Conservation (phyloP, 2,329 filamentous ascomycete genomes). For the Exophiala aquamarina region DNA sequence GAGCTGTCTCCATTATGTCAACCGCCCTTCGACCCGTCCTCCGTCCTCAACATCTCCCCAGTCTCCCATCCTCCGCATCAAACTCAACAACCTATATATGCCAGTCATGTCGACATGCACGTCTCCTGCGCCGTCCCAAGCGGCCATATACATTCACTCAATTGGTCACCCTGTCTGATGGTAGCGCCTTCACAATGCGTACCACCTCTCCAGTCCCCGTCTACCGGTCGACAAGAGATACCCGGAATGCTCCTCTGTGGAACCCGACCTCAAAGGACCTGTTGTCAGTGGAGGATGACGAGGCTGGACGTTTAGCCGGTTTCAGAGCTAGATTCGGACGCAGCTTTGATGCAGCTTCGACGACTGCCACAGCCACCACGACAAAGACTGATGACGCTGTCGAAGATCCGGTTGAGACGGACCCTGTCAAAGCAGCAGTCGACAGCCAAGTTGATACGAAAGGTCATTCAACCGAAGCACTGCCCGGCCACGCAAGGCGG, state of each 20-base stretch:
- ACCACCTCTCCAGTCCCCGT: constrained; percentile 55
- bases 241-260: constrained; percentile 86
- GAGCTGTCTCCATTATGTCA: constrained; percentile 15
- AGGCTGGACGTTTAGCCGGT: constrained; percentile 82
- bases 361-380: too few species aligned
- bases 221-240: constrained; percentile 72
- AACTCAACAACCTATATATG: constrained; percentile 43
- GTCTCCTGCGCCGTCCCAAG: constrained; percentile 81
- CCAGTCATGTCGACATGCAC: constrained; percentile 74
- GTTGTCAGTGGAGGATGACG: constrained; percentile 87
- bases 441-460: constrained; percentile 27
- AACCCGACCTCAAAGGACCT: constrained; percentile 81
- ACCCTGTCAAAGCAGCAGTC: constrained; percentile 30
- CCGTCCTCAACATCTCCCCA: constrained; percentile 22
- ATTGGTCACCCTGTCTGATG: constrained; percentile 87
- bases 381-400: too few species aligned
- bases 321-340: constrained; percentile 84
- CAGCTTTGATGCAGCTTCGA: constrained; percentile 66
- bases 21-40: constrained; percentile 26
- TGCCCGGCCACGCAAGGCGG: neutral
- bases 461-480: too few species aligned
- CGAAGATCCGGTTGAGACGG: constrained; percentile 21
- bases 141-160: constrained; percentile 98
- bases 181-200: constrained; percentile 67
- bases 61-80: constrained; percentile 18